A percentile compares a stretch with the other conserved stretches of the same genome.
These are phyloP conservation scores for Phytophthora foliorum DNA, from an alignment of 352 stramenopile species.

Conservation along the genomic window DNA sequence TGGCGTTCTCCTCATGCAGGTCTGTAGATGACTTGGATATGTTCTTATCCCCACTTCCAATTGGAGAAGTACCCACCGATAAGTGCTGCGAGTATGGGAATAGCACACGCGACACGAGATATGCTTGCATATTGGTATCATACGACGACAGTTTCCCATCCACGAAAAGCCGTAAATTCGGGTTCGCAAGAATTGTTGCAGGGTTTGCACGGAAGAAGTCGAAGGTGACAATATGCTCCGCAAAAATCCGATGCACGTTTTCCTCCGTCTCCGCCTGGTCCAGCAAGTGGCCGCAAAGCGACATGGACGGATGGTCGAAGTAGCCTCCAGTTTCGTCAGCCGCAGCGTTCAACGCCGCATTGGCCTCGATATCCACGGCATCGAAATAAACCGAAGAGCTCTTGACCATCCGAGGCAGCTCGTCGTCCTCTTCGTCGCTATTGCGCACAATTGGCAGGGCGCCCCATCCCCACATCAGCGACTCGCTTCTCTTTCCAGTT, in stretches of 20 bases:
- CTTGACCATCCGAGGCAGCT: constrained; percentile 66
- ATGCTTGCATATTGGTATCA: constrained; percentile 65
- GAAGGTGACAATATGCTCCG: constrained; percentile 71
- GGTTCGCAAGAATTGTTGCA: constrained; percentile 55
- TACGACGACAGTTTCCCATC: constrained; percentile 70
- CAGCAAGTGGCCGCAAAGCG: constrained; percentile 77
- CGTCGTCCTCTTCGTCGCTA: constrained; percentile 22
- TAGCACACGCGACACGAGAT: constrained; percentile 68
- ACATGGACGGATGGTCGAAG: constrained; percentile 71
- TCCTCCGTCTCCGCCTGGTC: constrained; percentile 48
- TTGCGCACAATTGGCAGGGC: constrained; percentile 51
- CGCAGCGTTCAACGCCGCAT: neutral
- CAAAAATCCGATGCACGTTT: constrained; percentile 67
- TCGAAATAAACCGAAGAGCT: constrained; percentile 85
- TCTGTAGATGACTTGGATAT: constrained; percentile 7
- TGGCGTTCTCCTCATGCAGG: neutral
- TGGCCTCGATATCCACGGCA: constrained; percentile 60
- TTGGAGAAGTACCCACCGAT: constrained; percentile 22
- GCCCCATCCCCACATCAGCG: constrained; percentile 65
- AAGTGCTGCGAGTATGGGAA: constrained; percentile 72
- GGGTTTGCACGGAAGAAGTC: constrained; percentile 67
- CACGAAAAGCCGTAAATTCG: constrained; percentile 69
- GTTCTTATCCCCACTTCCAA: constrained; percentile 1
- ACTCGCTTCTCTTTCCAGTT: constrained; percentile 14
- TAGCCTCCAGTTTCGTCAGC: constrained; percentile 11